Evolutionary conservation across 257 asterid genomes (phyloP), one percentile per base, ranked within the genome.

Genomic region (Verbascum thapsus): DNA sequence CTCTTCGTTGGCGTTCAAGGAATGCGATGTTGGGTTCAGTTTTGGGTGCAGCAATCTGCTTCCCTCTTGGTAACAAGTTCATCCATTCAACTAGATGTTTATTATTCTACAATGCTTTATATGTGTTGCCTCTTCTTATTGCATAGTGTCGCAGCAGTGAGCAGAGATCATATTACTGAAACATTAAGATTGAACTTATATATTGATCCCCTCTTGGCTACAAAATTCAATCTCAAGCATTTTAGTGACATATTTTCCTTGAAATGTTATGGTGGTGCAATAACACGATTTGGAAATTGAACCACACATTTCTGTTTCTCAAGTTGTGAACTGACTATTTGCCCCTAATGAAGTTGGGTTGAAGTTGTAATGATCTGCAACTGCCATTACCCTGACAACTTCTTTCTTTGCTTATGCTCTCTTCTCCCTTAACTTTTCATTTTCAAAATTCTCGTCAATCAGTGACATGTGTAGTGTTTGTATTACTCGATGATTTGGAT

Each of bases 31-130:
- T 87, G 83, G 99, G 99, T 64, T 94, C 97, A 15, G 83, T 78
- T 67, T 76, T 94, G 78, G 99, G 96, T 76, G 96, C 97, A 69
- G 82, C 87, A 58, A 64, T 90, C 67, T 86, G 97, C 78, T 90
- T 90, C 62, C 99, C 99, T 15, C 83, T 94, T 43, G 99, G 99
- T 92, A 86, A 76, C 47, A 40, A 26, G n/a, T 54, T 42, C 45
- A 53, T 62, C 50, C 41, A 42, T 45, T 51, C 56, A 17, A 26
- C 47, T 12, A 49, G 53, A 60, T 39, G 61, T 64, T 22, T 47
- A 12, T 38, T 12, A 34, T 55, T 60, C 45, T 57, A 44, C 44
- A 37, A 3, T 52, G 35, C 11, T 19, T 26, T 39, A 23, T 41
- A 45, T 12, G 26, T 16, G 12, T 55, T 66, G 23, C 49, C 19